Conservation (phyloP, 768 basidiomycete species). For the Lactifluus pinguis region DNA sequence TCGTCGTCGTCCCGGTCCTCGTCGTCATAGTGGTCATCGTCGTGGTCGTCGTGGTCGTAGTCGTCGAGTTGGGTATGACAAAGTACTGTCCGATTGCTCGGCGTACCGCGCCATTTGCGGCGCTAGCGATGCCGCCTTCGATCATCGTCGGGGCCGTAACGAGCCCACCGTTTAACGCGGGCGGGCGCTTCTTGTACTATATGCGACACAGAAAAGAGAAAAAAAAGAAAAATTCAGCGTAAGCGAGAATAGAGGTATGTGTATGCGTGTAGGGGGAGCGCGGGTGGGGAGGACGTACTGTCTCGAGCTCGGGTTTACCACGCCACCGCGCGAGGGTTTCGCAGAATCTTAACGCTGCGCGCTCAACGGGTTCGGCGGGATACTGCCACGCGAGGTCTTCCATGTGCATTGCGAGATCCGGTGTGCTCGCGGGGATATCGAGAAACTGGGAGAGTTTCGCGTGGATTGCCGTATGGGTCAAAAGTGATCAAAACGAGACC, state of each 20-base stretch:
- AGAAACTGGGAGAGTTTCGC: constrained; percentile 48
- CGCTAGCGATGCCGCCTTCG: not conserved
- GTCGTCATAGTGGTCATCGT: not conserved
- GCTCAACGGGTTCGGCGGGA: constrained; percentile 74
- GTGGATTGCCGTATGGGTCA: no score
- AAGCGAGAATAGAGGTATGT: no score
- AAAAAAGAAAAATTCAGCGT: not conserved
- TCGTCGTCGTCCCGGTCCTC: not conserved
- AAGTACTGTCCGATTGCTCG: constrained; percentile 4
- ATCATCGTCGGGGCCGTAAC: not conserved
- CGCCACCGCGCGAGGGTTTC: constrained; percentile 78
- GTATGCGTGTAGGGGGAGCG: not conserved
- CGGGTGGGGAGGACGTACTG: constrained; percentile 32
- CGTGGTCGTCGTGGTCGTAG: not conserved
- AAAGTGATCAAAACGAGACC: not conserved
- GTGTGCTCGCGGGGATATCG: constrained; percentile 59
- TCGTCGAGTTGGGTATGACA: not conserved
- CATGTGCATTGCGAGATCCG: constrained; percentile 72
- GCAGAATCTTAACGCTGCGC: constrained; percentile 68
- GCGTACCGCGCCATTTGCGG: constrained; percentile 6
- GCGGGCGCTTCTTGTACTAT: constrained; percentile 23
- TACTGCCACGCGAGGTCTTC: constrained; percentile 71
- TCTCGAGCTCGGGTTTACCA: constrained; percentile 78
- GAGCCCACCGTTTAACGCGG: not conserved
- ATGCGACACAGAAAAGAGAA: not conserved